These are phyloP conservation scores for Pyrenophora tritici-repentis DNA, from an alignment of 2,329 filamentous ascomycete genomes.

Conservation along the genomic window DNA sequence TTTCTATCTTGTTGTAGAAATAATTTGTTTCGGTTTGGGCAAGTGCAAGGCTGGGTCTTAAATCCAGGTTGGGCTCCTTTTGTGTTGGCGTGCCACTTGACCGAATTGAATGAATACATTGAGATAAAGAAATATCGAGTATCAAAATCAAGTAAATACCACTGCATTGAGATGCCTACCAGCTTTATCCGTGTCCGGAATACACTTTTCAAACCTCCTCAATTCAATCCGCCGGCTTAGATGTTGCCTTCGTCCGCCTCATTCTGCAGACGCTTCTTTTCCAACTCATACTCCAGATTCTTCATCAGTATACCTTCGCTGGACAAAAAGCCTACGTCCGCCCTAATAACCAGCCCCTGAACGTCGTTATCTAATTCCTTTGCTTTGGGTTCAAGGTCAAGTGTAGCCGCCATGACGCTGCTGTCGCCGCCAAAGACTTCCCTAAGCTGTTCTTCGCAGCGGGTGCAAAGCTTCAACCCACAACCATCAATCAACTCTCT, in stretches of 20 bases:
- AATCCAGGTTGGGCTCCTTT: too few species aligned
- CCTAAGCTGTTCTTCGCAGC: slow-evolving; percentile 21
- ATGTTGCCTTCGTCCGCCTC: not conserved
- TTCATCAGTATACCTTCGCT: slow-evolving; percentile 27
- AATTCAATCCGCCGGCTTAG: not conserved
- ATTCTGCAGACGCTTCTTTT: slow-evolving; percentile 11
- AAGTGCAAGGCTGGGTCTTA: too few species aligned
- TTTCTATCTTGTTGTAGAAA: too few species aligned
- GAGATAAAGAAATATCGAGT: too few species aligned
- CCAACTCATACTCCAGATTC: slow-evolving; percentile 9
- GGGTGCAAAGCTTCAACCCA: slow-evolving; percentile 31
- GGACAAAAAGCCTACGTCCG: slow-evolving; percentile 37
- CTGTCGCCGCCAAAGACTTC: slow-evolving; percentile 15
- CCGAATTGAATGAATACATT: too few species aligned
- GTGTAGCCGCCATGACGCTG: slow-evolving; percentile 15
- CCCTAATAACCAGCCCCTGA: slow-evolving; percentile 14
- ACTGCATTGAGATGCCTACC: too few species aligned
- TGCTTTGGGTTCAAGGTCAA: slow-evolving; percentile 29
- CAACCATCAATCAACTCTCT: slow-evolving; percentile 29
- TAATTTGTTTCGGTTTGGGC: too few species aligned
- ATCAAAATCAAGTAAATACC: too few species aligned
- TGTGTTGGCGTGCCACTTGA: too few species aligned
- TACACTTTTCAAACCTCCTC: too few species aligned
- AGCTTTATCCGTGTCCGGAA: too few species aligned
- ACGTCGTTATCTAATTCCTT: slow-evolving; percentile 7